Conservation (phyloP, 257 asterid genomes). For the Gentiana straminea region DNA sequence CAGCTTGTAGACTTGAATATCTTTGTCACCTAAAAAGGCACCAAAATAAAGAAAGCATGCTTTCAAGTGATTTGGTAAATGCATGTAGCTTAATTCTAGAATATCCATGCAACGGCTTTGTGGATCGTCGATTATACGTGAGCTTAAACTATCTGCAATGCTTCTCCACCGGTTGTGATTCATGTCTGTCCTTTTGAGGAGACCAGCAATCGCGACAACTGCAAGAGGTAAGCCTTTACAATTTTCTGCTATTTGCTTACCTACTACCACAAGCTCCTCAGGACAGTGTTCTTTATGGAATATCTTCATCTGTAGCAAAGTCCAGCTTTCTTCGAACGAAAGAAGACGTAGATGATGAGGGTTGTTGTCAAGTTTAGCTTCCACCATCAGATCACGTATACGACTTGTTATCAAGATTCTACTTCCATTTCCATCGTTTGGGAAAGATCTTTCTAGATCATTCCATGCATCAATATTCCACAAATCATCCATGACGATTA, state of each 20-base stretch:
- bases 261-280: neutral
- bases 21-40: neutral
- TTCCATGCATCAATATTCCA: neutral
- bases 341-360: neutral
- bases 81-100: conserved; percentile 4
- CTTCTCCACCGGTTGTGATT: neutral
- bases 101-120: neutral
- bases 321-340: conserved; percentile 4
- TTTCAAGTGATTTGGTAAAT: conserved; percentile 7
- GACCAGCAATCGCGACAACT: neutral
- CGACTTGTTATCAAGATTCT: conserved; percentile 1
- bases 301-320: conserved; percentile 2
- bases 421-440: conserved; percentile 7
- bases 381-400: neutral
- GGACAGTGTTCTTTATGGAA: neutral
- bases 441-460: neutral
- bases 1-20: conserved; percentile 2
- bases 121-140: neutral
- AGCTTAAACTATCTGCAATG: neutral
- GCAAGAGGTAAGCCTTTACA: conserved; percentile 9
- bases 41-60: conserved; percentile 11
- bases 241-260: neutral
- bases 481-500: conserved; percentile 8
- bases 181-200: neutral
- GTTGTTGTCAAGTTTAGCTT: neutral